Percentiles rank a stretch among this genome's conserved stretches.
Conservation (phyloP, 2,329 filamentous ascomycete genomes). For the Biscogniauxia mediterranea region DNA sequence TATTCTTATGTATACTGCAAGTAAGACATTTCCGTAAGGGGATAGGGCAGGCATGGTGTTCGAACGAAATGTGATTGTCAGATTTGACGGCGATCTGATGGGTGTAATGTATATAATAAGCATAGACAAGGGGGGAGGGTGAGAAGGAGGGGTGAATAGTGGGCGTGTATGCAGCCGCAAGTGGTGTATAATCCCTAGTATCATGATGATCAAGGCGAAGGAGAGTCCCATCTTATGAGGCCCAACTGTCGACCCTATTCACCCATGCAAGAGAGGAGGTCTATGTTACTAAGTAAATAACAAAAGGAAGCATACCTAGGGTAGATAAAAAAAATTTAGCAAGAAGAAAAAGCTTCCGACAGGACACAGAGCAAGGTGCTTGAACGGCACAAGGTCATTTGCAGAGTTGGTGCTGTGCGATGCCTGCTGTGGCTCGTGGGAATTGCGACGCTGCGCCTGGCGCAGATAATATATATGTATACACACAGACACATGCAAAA, state of each 20-base stretch:
- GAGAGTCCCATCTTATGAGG: background rate
- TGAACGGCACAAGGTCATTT: slow-evolving; percentile 20
- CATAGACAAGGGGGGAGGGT: no score
- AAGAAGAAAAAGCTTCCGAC: slow-evolving; percentile 18
- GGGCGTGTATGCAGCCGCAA: background rate
- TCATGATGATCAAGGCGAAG: background rate
- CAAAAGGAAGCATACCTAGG: background rate
- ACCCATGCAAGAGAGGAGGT: background rate
- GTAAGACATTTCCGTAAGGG: background rate
- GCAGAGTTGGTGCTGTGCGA: slow-evolving; percentile 12
- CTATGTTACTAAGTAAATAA: background rate
- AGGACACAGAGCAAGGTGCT: slow-evolving; percentile 14
- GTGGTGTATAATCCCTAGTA: background rate
- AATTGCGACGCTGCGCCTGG: slow-evolving; percentile 15
- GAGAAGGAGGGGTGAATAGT: no score
- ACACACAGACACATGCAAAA: slow-evolving; percentile 14
- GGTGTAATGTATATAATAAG: background rate
- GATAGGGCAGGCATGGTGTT: background rate
- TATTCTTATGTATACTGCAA: background rate
- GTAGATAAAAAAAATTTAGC: background rate
- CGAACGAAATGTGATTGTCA: background rate
- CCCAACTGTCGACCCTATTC: background rate
- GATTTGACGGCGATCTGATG: background rate
- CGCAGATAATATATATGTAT: background rate
- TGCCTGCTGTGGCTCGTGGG: slow-evolving; percentile 18